Percentiles rank a stretch among this genome's conserved stretches.
phyloP scores from a whole-genome alignment of 805 yeast genomes.

The Starmerella floris region DNA sequence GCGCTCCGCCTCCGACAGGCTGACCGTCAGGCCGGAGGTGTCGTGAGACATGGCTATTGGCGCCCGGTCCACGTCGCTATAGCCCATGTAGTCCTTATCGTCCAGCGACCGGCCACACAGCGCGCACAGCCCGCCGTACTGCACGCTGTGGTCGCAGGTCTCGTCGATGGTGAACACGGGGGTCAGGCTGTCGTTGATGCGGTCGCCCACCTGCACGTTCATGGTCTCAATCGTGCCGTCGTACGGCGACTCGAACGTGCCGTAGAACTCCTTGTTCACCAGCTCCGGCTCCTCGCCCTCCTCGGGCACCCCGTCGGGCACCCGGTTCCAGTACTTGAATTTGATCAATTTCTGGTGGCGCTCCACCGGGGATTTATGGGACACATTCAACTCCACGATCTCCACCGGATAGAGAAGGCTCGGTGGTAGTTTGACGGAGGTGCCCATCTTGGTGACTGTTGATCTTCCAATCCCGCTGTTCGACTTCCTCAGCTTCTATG shows the following conservation, averaged over 20 bases:
- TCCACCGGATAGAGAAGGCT: slow-evolving; percentile 58
- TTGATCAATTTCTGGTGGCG: slow-evolving; percentile 44
- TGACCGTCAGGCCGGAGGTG: slow-evolving; percentile 67
- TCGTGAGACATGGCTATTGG: slow-evolving; percentile 84
- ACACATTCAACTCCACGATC: slow-evolving; percentile 37
- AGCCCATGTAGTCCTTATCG: slow-evolving; percentile 65
- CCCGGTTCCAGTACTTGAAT: slow-evolving; percentile 53
- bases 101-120: slow-evolving; percentile 70
- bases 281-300: slow-evolving; percentile 25
- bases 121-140: slow-evolving; percentile 90
- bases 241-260: slow-evolving; percentile 64
- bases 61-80: slow-evolving; percentile 56
- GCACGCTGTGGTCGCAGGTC: slow-evolving; percentile 84
- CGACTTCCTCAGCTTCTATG: too few species aligned
- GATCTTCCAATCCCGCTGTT: too few species aligned
- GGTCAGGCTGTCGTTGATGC: slow-evolving; percentile 36
- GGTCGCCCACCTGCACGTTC: slow-evolving; percentile 44
- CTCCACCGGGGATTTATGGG: slow-evolving; percentile 35
- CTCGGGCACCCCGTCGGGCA: slow-evolving; percentile 30
- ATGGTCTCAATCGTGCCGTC: slow-evolving; percentile 52
- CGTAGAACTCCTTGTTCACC: slow-evolving; percentile 29
- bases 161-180: slow-evolving; percentile 50
- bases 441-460: slow-evolving; percentile 7
- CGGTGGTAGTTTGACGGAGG: slow-evolving; percentile 36
- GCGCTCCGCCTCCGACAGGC: slow-evolving; percentile 72